A percentile compares a stretch with the other conserved stretches of the same genome.
Conservation (phyloP, 2,329 filamentous ascomycete species). For the Ceratocystis eucalypticola region DNA sequence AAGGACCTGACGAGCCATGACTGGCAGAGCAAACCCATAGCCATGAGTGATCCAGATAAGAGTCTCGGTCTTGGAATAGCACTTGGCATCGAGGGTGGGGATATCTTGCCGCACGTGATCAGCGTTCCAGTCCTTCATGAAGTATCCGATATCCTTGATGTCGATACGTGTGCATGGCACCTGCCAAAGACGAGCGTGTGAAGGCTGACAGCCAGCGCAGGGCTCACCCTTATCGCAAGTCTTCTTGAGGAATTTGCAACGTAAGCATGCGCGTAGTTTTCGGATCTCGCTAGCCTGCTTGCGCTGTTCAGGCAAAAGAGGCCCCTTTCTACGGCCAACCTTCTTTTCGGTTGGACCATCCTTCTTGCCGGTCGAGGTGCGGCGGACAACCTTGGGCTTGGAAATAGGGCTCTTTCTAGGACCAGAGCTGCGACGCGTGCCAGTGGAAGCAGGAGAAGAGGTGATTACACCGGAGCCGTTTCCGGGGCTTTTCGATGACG, state of each 20-base stretch:
- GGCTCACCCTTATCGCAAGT: slow-evolving; percentile 97
- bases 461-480: slow-evolving; percentile 41
- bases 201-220: slow-evolving; percentile 87
- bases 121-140: slow-evolving; percentile 99
- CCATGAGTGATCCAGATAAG: slow-evolving; percentile 90
- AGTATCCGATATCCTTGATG: slow-evolving; percentile 96
- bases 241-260: slow-evolving; percentile 98
- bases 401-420: slow-evolving; percentile 64
- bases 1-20: slow-evolving; percentile 86
- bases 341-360: slow-evolving; percentile 74
- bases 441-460: slow-evolving; percentile 45
- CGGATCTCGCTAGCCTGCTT: slow-evolving; percentile 95
- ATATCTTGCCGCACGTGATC: slow-evolving; percentile 91
- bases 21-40: slow-evolving; percentile 82
- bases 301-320: slow-evolving; percentile 80
- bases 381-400: slow-evolving; percentile 66
- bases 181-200: slow-evolving; percentile 90
- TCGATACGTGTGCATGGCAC: slow-evolving; percentile 95
- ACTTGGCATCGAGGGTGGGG: slow-evolving; percentile 90
- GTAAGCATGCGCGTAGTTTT: slow-evolving; percentile 82
- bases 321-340: slow-evolving; percentile 78
- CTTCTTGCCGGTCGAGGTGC: slow-evolving; percentile 63
- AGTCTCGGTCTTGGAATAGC: slow-evolving; percentile 52
- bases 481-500: slow-evolving; percentile 43
- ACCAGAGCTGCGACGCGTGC: slow-evolving; percentile 50